Evolutionary conservation across 192 early-diverging fungal genomes (phyloP), one percentile per base, ranked within the genome.

Genomic region (Coemansia biformis): DNA sequence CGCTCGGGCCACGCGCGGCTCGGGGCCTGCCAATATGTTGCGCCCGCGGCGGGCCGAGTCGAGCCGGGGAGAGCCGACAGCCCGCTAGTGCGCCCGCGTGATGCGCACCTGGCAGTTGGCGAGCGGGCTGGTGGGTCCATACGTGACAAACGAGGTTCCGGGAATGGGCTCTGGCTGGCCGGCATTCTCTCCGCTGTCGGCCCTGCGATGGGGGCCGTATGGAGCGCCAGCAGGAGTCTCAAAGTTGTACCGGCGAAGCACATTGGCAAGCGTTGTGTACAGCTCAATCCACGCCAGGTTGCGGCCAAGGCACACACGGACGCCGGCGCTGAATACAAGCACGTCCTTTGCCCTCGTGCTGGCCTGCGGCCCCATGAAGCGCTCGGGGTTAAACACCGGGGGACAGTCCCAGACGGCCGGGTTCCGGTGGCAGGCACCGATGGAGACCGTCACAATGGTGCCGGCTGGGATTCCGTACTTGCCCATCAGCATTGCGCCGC

Each of bases 271-370:
- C 29, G 50, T 38, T 1, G 70, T 62, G 22, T 62, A 64, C 43
- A 78, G 17, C 31, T 74, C 70, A 2, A 64, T 50, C 57, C 44
- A 45, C 0, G 54, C 70, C 36, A 78, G 39, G 28, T 59, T 57
- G 16, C 69, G 45, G 13, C 69, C 69, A n/a, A 62, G 24, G 33
- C 76, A 74, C 21, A 49, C 51, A 15, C 76, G 63, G 11, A 59
- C 63, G 8, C 69, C 69, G 5, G 43, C 15, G 17, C 63, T 48
- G 39, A 78, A 74, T 0, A 49, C 57, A 17, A 74, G 16, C 6
- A 69, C 33, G 14, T 58, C 51, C n/a, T 38, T 54, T 13, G 28
- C 35, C 11, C 44, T 33, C 0, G 12, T 12, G 21, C 53, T 56
- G 0, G 34, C 39, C 8, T 67, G 49, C 0, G 35, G 19, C 8